Percentiles rank a stretch among this genome's conserved stretches.
These are phyloP conservation scores for Ogataea nitratoaversa DNA, from an alignment of 805 yeast species.

Conservation along the genomic window DNA sequence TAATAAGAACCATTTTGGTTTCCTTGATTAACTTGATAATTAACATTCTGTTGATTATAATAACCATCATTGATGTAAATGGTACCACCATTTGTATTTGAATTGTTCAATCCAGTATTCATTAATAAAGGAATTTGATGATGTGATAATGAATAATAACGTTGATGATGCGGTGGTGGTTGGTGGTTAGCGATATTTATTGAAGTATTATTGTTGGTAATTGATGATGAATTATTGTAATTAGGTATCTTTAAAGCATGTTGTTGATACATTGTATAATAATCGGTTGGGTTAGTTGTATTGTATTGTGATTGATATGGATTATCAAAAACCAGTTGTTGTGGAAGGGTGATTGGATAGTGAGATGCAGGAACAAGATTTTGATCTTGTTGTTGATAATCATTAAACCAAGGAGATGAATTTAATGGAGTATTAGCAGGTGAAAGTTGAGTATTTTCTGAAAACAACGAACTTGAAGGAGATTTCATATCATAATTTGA, in stretches of 20 bases:
- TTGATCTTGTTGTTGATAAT: constrained; percentile 10
- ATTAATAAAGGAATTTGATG: constrained; percentile 12
- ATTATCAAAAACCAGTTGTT: constrained; percentile 22
- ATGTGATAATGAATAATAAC: constrained; percentile 17
- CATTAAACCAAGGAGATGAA: constrained; percentile 24
- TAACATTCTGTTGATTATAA: constrained; percentile 1
- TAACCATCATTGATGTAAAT: constrained; percentile 1
- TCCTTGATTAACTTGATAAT: background rate
- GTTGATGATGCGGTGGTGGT: constrained; percentile 11
- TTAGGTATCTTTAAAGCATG: constrained; percentile 7
- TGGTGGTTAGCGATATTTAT: too few species aligned
- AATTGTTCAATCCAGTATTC: too few species aligned
- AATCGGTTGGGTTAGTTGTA: constrained; percentile 12
- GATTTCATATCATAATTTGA: constrained; percentile 15
- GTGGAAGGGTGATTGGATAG: constrained; percentile 7
- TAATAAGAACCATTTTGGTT: too few species aligned
- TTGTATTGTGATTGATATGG: constrained; percentile 22
- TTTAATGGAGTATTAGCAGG: constrained; percentile 20
- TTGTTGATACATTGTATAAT: constrained; percentile 15
- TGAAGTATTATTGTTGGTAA: background rate
- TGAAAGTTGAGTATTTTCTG: constrained; percentile 20
- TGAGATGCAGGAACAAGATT: constrained; percentile 1
- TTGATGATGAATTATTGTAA: background rate
- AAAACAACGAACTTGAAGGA: constrained; percentile 19
- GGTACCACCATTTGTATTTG: constrained; percentile 3